These are phyloP conservation scores for Boletus rex-veris DNA, from an alignment of 768 basidiomycete genomes.

Conservation along the genomic window DNA sequence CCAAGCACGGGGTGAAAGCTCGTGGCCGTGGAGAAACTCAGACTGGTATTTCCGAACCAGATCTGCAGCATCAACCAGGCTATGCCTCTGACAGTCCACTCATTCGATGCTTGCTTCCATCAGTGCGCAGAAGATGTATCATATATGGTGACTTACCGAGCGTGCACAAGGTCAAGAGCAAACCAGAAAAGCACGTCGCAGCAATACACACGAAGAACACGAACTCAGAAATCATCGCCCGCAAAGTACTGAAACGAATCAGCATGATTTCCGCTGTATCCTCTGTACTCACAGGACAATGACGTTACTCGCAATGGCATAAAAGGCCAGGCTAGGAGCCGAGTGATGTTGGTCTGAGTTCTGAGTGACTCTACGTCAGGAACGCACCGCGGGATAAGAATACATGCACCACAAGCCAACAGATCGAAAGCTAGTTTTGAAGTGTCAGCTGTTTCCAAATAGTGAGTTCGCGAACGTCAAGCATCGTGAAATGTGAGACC, in stretches of 20 bases:
- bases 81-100: conserved; percentile 44
- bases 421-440: conserved; percentile 76
- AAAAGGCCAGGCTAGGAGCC: conserved; percentile 63
- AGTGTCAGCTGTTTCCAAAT: conserved; percentile 33
- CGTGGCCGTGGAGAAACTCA: conserved; percentile 53
- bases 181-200: conserved; percentile 75
- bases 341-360: neutral
- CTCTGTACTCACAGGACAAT: conserved; percentile 59
- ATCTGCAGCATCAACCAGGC: conserved; percentile 85
- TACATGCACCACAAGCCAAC: conserved; percentile 79
- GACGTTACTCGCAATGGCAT: conserved; percentile 74
- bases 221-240: conserved; percentile 80
- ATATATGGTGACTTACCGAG: conserved; percentile 35
- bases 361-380: neutral
- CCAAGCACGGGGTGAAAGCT: conserved; percentile 71
- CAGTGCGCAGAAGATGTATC: conserved; percentile 21
- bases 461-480: neutral
- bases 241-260: conserved; percentile 54
- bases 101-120: conserved; percentile 28
- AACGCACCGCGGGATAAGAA: conserved; percentile 74
- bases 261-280: neutral
- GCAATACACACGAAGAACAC: conserved; percentile 77
- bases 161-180: conserved; percentile 53
- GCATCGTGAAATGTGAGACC: conserved; percentile 33
- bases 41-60: conserved; percentile 78